phyloP scores from a whole-genome alignment of 140 eudicot species.

The Flaveria floridana region DNA sequence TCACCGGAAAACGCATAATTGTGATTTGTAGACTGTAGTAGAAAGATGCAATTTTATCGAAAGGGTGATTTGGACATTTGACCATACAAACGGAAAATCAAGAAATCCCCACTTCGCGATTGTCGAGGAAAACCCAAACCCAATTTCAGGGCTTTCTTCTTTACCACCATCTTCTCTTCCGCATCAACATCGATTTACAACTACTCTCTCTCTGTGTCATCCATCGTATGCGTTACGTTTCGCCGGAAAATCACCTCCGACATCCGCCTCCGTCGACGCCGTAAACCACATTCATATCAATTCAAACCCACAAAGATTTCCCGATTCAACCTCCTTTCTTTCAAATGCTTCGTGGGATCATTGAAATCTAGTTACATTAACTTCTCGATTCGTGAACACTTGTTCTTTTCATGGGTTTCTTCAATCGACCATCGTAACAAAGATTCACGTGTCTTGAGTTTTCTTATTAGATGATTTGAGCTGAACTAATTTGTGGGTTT shows the following conservation, averaged over 20 bases:
- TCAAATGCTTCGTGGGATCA: not conserved
- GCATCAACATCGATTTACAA: not conserved
- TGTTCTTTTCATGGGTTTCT: no score
- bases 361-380: not conserved
- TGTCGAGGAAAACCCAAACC: constrained; percentile 24
- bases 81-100: constrained; percentile 23
- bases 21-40: not conserved
- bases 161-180: not conserved
- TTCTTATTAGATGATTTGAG: constrained; percentile 3
- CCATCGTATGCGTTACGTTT: constrained; percentile 7
- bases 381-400: not conserved
- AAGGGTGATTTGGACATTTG: constrained; percentile 22
- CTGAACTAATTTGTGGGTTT: constrained; percentile 22
- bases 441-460: no score
- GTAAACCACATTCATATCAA: constrained; percentile 7
- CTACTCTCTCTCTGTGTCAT: constrained; percentile 15
- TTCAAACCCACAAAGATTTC: constrained; percentile 15
- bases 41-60: not conserved
- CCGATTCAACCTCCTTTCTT: not conserved
- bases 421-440: no score
- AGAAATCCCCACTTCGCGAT: constrained; percentile 18
- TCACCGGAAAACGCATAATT: no score
- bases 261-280: not conserved
- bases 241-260: constrained; percentile 24
- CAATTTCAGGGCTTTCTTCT: constrained; percentile 25